Conservation (phyloP, 495 filamentous ascomycete genomes). For the Tuber microsphaerosporum region DNA sequence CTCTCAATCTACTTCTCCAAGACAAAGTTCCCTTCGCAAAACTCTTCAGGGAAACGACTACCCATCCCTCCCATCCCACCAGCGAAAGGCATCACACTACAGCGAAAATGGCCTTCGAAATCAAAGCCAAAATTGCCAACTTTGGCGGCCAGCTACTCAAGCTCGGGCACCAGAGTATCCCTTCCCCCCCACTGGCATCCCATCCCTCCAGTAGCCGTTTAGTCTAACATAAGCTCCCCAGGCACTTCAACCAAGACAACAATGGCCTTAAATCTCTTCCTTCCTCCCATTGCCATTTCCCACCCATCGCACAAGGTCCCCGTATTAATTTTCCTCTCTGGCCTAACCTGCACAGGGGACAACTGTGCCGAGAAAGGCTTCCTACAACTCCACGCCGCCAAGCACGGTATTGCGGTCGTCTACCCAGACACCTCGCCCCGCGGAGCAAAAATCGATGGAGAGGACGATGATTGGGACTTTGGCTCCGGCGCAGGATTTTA, state of each 20-base stretch:
- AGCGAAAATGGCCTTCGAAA: constrained; percentile 66
- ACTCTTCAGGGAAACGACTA: not conserved
- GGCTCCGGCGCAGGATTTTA: constrained; percentile 90
- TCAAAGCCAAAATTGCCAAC: constrained; percentile 78
- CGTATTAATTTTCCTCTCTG: constrained; percentile 88
- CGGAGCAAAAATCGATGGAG: constrained; percentile 67
- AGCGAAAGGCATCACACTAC: not conserved
- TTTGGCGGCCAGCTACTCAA: constrained; percentile 96
- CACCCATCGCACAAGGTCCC: constrained; percentile 54
- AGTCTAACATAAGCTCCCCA: constrained; percentile 10
- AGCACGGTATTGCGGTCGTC: constrained; percentile 74
- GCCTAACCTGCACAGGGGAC: constrained; percentile 88
- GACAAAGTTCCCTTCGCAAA: constrained; percentile 13
- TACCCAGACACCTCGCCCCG: constrained; percentile 91
- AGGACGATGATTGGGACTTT: constrained; percentile 83
- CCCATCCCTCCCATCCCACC: not conserved
- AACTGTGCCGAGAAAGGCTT: constrained; percentile 97
- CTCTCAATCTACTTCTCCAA: constrained; percentile 6
- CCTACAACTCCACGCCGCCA: constrained; percentile 72
- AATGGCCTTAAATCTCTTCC: constrained; percentile 64
- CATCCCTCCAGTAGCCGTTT: not conserved
- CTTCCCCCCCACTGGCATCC: no score
- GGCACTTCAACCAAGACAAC: constrained; percentile 57
- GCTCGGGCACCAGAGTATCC: constrained; percentile 66
- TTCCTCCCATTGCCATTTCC: constrained; percentile 48